Base-by-base conservation (phyloP, 2,329 filamentous ascomycete genomes). In the Penicillium sp. region DNA sequence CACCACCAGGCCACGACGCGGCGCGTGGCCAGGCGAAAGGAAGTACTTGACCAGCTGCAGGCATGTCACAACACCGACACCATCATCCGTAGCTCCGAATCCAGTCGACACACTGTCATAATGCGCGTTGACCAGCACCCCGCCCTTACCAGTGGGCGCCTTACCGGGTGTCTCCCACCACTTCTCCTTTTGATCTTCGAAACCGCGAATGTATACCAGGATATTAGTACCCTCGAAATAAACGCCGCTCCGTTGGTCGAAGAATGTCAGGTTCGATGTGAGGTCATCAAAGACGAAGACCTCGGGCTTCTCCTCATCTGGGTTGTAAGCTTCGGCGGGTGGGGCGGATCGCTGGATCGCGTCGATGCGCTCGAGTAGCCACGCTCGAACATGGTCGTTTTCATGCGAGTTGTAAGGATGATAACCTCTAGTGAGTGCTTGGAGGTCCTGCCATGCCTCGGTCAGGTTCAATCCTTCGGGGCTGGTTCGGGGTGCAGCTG, bases 191-290 rank as follows among this genome's bases (percentile, higher is more conserved):
- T 89, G 86, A 67, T 94, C 92, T 56, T 93, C 86, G 40, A 84
- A 87, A 35, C 95, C 95, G 50, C 91, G 89, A 61, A 99, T 91
- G 72, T 97, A 97, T 40, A 97, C 89, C 65, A 97, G 89, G 67
- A 97, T 88, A 72, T 98, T 99, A 65, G 88, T 94, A 35, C 92
- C 91, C 78, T 98, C 93, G 70, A 96, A 97, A 75, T 98, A 97
- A 30, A 92, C 86, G 12, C 81, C 84, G 22, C 78, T 75, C 2
- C 72, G 76, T 57, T 80, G 79, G 6, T 82, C 79, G 47, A 87
- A 87, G 40, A 84, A 89, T 1, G 93, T 95, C 58, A 91, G 85
- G 72, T 97, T 98, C 35, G 92, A 91, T 44, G 83, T 80, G 51
- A 88, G 81, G 74, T 97, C 93, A 71, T 96, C 89, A 72, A 96